Base-by-base conservation (phyloP, 108 stramenopile genomes). In the Cyclotella baltica region DNA sequence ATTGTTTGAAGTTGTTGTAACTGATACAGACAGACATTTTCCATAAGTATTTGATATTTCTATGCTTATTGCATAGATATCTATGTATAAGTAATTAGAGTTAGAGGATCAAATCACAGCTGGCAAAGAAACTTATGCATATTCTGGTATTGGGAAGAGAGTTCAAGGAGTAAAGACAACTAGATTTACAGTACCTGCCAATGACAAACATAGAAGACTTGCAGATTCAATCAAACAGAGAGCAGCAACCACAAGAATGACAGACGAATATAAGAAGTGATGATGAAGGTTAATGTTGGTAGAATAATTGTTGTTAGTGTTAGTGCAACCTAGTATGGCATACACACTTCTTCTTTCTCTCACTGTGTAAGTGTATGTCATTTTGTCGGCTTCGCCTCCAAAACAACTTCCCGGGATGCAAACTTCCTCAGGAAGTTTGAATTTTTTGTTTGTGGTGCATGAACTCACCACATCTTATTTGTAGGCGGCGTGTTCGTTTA, bases 121-220 rank as follows among this genome's bases (percentile, higher is more conserved):
- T 29, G 57, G 57, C 6, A 58, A 30, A 58, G 28, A 58, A 58
- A 31, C 57, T 29, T 28, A 6, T 28, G 57, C 15, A 6, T 58
- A 58, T 30, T 29, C 57, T 58, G 57, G 28, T 58, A 28, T 58
- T 58, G 57, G 57, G 6, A 9, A 6, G 30, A 58, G 57, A 58
- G 57, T 58, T 30, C 4, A 5, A 30, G 29, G 4, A 10, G 57
- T 58, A 4, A 5, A 29, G 29, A 58, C 57, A 18, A 27, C 6
- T 6, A 58, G 19, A 30, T 58, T 31, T 18, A 52, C 4, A n/a
- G 19, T 52, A 10, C 4, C 10, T 52, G 4, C 57, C 27, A 58
- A 5, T 2, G 4, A 5, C 8, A 18, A 58, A 3, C 27, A 58
- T 6, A 58, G 28, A 58, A 58, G 28, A 58, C 57, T 58, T 27